Conservation (phyloP, 441 rosid genomes). For the Populus trichocarpa region DNA sequence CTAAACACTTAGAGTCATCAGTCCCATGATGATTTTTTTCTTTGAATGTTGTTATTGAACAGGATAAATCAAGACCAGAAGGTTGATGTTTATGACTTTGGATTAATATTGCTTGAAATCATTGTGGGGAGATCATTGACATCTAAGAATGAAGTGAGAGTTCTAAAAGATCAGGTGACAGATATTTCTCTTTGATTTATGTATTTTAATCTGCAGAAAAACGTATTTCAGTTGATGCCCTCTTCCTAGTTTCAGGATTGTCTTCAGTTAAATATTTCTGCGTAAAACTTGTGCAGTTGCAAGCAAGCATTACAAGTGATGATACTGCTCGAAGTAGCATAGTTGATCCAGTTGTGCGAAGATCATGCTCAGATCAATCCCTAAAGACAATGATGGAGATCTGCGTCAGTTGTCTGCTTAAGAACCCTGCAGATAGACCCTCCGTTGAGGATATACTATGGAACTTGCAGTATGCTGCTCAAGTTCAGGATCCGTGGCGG, state of each 20-base stretch:
- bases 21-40: neutral
- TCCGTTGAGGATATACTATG: conserved; percentile 91
- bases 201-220: neutral
- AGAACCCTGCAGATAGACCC: conserved; percentile 60
- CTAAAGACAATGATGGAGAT: conserved; percentile 78
- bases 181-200: neutral
- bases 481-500: conserved; percentile 71
- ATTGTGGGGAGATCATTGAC: conserved; percentile 64
- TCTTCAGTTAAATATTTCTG: neutral
- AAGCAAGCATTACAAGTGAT: conserved; percentile 43
- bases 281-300: conserved; percentile 44
- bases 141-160: conserved; percentile 48
- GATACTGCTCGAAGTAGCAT: conserved; percentile 53
- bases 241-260: neutral
- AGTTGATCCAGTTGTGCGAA: conserved; percentile 62
- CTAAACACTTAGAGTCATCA: neutral
- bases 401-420: conserved; percentile 62
- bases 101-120: conserved; percentile 82
- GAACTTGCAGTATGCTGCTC: conserved; percentile 96
- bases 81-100: conserved; percentile 68
- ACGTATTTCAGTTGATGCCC: neutral
- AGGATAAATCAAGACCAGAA: conserved; percentile 49
- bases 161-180: conserved; percentile 55
- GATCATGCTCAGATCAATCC: conserved; percentile 70
- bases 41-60: conserved; percentile 19